Conservation (phyloP, 1,139 yeast species). For the Lodderomyces metapsilosis region DNA sequence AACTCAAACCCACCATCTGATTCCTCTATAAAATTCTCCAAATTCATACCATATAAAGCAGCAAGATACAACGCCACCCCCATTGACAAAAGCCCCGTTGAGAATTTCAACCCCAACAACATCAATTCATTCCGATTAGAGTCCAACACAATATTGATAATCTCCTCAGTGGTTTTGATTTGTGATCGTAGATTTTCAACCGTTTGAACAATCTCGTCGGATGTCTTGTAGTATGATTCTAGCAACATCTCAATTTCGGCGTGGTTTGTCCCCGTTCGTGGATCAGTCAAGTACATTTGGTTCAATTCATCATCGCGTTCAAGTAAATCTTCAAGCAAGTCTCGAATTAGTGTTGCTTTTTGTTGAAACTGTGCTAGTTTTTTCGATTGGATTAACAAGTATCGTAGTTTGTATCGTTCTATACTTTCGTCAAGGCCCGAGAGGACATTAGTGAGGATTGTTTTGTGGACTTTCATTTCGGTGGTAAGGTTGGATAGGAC, state of each 20-base stretch:
- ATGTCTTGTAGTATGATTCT: constrained; percentile 44
- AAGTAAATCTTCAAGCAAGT: constrained; percentile 38
- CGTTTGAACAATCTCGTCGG: constrained; percentile 48
- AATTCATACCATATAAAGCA: constrained; percentile 60
- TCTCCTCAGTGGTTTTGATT: constrained; percentile 47
- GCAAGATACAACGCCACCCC: constrained; percentile 40
- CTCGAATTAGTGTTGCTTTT: constrained; percentile 39
- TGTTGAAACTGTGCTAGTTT: constrained; percentile 46
- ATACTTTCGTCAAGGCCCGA: constrained; percentile 40
- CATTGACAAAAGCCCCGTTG: constrained; percentile 42
- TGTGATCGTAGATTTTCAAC: constrained; percentile 40
- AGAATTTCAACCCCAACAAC: constrained; percentile 44
- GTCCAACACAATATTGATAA: constrained; percentile 45
- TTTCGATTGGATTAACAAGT: constrained; percentile 42
- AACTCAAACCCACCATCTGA: constrained; percentile 46
- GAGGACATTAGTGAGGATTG: constrained; percentile 37
- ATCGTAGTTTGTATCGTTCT: constrained; percentile 39
- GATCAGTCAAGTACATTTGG: constrained; percentile 38
- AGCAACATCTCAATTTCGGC: constrained; percentile 44
- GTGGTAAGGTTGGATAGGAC: constrained; percentile 39
- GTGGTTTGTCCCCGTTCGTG: constrained; percentile 35
- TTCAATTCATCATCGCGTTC: constrained; percentile 44
- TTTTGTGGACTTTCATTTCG: constrained; percentile 45
- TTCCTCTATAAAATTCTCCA: constrained; percentile 87
- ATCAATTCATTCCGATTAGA: constrained; percentile 48